Evolutionary conservation across 108 stramenopile genomes (phyloP), one percentile per base, ranked within the genome.

Genomic region (Skeletonema menzelii): DNA sequence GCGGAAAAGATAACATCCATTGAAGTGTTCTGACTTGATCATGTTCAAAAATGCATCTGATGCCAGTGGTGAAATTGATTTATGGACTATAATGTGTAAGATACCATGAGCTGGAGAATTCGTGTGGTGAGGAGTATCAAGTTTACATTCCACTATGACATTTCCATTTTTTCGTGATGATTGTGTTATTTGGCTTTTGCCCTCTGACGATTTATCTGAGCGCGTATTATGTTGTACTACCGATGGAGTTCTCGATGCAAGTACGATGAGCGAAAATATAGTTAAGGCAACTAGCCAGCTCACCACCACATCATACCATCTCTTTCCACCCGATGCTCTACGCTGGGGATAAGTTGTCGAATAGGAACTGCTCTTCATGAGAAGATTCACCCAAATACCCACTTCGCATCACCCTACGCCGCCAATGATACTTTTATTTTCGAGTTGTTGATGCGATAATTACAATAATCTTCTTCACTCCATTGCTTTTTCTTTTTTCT

Each of bases 1-100:
- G n/a, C 79, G 68, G 63, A 75, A 75, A 10, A 75, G 15, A 37
- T 76, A 80, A 27, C 58, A 70, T 32, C 75, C 74, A 65, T 72
- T 64, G 63, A 75, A 80, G 31, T 80, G 75, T 13, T 65, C 15
- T 4, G 74, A 65, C 11, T 35, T 7, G 6, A 80, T 73, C 68
- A 80, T 64, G 11, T 26, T 27, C 22, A 80, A 49, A 76, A 80
- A 80, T 27, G 79, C 68, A 56, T 63, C 19, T 31, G 79, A 75
- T 22, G 79, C 73, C 11, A 69, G 42, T 19, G 79, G 79, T 5
- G 79, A 74, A 22, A 80, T 27, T 30, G 42, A 27, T 65, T 59
- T 55, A 59, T 64, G 79, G 26, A 80, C 75, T 57, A 27, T 28
- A 44, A 80, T 70, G 5, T 65, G 42, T 19, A 80, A 56, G 20